Base-by-base conservation (phyloP, 129 eudicot genomes). In the Flaveria brownii region DNA sequence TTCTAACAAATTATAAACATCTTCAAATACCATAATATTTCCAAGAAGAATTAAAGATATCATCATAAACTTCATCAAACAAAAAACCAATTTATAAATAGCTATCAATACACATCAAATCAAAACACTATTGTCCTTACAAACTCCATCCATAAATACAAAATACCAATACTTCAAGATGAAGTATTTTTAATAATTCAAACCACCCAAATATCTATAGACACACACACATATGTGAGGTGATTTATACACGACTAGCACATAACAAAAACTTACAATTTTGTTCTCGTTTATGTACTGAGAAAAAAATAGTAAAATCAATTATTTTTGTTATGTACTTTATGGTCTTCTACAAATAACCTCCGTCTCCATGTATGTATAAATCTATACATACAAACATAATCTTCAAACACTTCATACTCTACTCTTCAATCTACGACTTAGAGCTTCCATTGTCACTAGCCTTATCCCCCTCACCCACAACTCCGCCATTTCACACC, bases 401-500 rank as follows among this genome's bases (percentile, higher is more conserved):
- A 55, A 74, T 50, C 50, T 73, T 64, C 36, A 47, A 52, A 50
- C 25, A 9, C 79, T 74, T 79, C 65, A 63, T 30, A 30, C 68
- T 15, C 45, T 62, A 62, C 54, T 61, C 64, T 8, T 62, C 28
- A 59, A 56, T 69, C 61, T 49, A 63, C 70, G 20, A 64, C 52
- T 50, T 18, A 9, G n/a, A 25, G 90, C 96, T 66, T 87, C 88
- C 26, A 83, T 81, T 0, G 92, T 88, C 59, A 90, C 88, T 70
- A 93, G 89, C 78, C 81, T 88, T 61, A 93, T 87, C 66, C 98
- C 98, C 80, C 97, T 82, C 68, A 87, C 96, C 98, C 98, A 93
- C 83, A 93, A 67, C 84, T 87, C 86, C 6, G 98, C 97, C 85
- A 73, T 86, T 65, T 91, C 96, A 64, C 16, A 45, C 46, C 98